These are phyloP conservation scores for Calonectria pauciramosa DNA, from an alignment of 2,329 filamentous ascomycete species.

Conservation along the genomic window DNA sequence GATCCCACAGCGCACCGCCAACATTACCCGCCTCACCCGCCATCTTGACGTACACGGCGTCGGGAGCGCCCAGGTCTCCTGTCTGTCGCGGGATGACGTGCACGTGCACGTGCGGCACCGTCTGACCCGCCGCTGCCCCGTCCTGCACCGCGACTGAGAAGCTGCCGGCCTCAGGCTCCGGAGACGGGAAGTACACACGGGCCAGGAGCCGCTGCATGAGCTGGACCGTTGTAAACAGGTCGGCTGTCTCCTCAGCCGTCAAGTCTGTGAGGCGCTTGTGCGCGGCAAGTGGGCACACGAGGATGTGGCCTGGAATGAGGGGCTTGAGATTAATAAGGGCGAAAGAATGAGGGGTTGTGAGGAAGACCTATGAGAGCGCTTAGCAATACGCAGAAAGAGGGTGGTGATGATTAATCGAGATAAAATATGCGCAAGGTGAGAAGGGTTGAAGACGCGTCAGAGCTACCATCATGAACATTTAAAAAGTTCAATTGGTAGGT, in stretches of 20 bases:
- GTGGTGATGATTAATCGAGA: not conserved
- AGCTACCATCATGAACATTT: not conserved
- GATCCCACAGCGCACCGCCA: constrained; percentile 76
- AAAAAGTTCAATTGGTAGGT: not conserved
- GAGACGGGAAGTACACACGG: constrained; percentile 66
- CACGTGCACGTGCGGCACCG: constrained; percentile 92
- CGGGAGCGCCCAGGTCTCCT: constrained; percentile 66
- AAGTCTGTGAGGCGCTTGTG: constrained; percentile 84
- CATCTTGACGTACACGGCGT: constrained; percentile 86
- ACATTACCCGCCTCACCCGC: constrained; percentile 90
- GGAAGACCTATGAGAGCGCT: constrained; percentile 79
- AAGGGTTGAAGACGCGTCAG: not conserved
- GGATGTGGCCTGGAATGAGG: constrained; percentile 91
- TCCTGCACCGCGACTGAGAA: constrained; percentile 98
- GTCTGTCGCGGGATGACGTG: constrained; percentile 85
- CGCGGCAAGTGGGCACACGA: constrained; percentile 81
- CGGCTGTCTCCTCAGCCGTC: constrained; percentile 76
- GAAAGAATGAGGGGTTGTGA: constrained; percentile 83
- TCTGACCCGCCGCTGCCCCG: constrained; percentile 90
- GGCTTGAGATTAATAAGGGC: constrained; percentile 97
- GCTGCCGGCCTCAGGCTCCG: constrained; percentile 72
- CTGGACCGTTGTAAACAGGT: constrained; percentile 91
- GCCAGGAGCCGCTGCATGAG: constrained; percentile 83
- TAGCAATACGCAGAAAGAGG: not conserved
- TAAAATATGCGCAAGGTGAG: not conserved